These are phyloP conservation scores for Metrosideros polymorpha DNA, from an alignment of 441 rosid genomes.

Conservation along the genomic window DNA sequence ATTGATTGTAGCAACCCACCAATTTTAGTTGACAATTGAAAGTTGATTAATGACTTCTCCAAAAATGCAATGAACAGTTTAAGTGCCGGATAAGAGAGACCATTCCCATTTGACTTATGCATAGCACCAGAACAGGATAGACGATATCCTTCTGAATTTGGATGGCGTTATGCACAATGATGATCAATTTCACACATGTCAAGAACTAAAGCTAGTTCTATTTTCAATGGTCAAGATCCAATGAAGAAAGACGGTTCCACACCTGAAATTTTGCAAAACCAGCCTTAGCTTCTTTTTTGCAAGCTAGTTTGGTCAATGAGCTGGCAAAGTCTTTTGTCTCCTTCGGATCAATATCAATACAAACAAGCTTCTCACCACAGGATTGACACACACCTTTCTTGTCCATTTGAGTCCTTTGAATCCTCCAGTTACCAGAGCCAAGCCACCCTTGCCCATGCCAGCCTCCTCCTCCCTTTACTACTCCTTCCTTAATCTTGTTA, in stretches of 20 bases:
- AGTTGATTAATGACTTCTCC: not conserved
- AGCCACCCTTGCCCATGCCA: constrained; percentile 98
- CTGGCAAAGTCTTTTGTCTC: constrained; percentile 69
- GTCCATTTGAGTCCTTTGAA: constrained; percentile 52
- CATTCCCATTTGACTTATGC: not conserved
- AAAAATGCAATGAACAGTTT: not conserved
- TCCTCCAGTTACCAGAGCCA: constrained; percentile 73
- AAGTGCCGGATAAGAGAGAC: not conserved
- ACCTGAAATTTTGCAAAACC: constrained; percentile 69
- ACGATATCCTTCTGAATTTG: not conserved
- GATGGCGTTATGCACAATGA: accelerated
- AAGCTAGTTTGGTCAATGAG: constrained; percentile 60
- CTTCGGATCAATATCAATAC: constrained; percentile 81
- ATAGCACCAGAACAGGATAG: not conserved
- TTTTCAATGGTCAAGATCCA: not conserved
- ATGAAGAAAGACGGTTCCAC: not conserved
- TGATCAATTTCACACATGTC: not conserved
- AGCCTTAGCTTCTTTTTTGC: constrained; percentile 48
- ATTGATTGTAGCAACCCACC: not conserved
- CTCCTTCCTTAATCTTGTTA: constrained; percentile 39
- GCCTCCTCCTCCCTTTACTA: constrained; percentile 84
- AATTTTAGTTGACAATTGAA: not conserved
- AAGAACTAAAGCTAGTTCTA: not conserved
- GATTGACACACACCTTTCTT: constrained; percentile 56
- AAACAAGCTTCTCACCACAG: constrained; percentile 79